A percentile compares a stretch with the other conserved stretches of the same genome.
Conservation (phyloP, 164 flowering plant genomes). For the Buxus sempervirens region DNA sequence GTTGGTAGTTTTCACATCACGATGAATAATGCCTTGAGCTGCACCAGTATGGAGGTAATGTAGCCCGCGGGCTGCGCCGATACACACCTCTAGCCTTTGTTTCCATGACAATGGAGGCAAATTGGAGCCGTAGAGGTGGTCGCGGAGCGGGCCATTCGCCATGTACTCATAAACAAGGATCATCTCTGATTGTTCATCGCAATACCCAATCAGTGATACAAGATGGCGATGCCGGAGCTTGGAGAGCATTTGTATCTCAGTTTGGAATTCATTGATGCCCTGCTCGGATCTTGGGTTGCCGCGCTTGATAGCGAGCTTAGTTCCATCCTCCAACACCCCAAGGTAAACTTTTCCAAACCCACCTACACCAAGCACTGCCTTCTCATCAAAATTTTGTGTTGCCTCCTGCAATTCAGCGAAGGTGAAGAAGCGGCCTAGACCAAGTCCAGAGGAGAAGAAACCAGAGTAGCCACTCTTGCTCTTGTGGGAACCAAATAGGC, state of each 20-base stretch:
- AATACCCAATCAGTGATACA: slow-evolving; percentile 79
- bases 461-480: slow-evolving; percentile 47
- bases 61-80: slow-evolving; percentile 81
- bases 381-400: slow-evolving; percentile 67
- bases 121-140: slow-evolving; percentile 68
- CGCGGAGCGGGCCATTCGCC: slow-evolving; percentile 79
- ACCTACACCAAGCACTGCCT: slow-evolving; percentile 74
- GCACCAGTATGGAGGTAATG: slow-evolving; percentile 95
- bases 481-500: slow-evolving; percentile 34
- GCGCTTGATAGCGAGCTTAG: slow-evolving; percentile 68
- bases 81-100: slow-evolving; percentile 75
- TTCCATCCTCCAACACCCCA: slow-evolving; percentile 63
- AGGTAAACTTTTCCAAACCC: slow-evolving; percentile 94
- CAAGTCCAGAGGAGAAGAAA: slow-evolving; percentile 33
- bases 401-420: slow-evolving; percentile 60
- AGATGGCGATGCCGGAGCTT: slow-evolving; percentile 86
- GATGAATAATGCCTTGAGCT: slow-evolving; percentile 80
- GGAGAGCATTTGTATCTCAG: slow-evolving; percentile 79
- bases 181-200: slow-evolving; percentile 83
- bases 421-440: slow-evolving; percentile 57
- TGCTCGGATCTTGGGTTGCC: slow-evolving; percentile 73
- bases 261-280: slow-evolving; percentile 82
- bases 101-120: slow-evolving; percentile 66
- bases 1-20: slow-evolving; percentile 92
- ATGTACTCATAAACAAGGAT: slow-evolving; percentile 91